Evolutionary conservation across 192 early-diverging fungal genomes (phyloP).

Genomic region (Entophlyctis luteolus): DNA sequence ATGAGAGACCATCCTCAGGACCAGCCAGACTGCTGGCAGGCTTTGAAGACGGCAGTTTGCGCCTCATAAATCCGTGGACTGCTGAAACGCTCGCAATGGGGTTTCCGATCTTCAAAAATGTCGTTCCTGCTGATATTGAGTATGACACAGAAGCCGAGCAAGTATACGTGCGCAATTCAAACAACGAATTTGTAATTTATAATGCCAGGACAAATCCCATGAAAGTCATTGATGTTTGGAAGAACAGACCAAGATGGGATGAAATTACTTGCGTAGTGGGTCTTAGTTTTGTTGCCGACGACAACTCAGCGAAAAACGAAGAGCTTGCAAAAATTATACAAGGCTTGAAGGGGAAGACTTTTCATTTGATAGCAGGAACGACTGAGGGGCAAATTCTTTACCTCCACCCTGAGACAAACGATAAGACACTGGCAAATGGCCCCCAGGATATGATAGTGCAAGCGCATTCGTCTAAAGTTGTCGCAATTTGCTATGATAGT

Average conservation of each 20-base stretch:
- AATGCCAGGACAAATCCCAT: constrained; percentile 32
- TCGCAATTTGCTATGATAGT: constrained; percentile 19
- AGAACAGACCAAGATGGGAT: neutral
- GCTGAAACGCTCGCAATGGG: constrained; percentile 26
- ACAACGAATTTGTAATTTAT: constrained; percentile 23
- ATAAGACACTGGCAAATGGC: neutral
- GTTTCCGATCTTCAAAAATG: constrained; percentile 29
- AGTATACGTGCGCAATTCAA: constrained; percentile 22
- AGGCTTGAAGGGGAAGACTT: too few relatives aligned
- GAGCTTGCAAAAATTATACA: too few relatives aligned
- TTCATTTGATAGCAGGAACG: constrained; percentile 28
- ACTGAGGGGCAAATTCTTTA: constrained; percentile 28
- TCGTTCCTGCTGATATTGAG: constrained; percentile 4
- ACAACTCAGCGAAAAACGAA: too few relatives aligned
- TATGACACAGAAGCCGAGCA: constrained; percentile 22
- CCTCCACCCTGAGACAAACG: too few relatives aligned
- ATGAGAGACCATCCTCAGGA: neutral
- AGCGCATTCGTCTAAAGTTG: constrained; percentile 30
- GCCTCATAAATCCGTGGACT: constrained; percentile 29
- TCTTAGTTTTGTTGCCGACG: constrained; percentile 8
- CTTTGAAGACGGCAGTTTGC: constrained; percentile 25
- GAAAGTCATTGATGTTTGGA: constrained; percentile 26
- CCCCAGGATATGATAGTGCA: constrained; percentile 18
- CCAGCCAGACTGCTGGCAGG: constrained; percentile 15
- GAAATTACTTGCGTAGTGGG: constrained; percentile 14